A percentile compares a stretch with the other conserved stretches of the same genome.
Evolutionary conservation across 192 early-diverging fungal genomes (phyloP).

Genomic region (Geranomyces variabilis): DNA sequence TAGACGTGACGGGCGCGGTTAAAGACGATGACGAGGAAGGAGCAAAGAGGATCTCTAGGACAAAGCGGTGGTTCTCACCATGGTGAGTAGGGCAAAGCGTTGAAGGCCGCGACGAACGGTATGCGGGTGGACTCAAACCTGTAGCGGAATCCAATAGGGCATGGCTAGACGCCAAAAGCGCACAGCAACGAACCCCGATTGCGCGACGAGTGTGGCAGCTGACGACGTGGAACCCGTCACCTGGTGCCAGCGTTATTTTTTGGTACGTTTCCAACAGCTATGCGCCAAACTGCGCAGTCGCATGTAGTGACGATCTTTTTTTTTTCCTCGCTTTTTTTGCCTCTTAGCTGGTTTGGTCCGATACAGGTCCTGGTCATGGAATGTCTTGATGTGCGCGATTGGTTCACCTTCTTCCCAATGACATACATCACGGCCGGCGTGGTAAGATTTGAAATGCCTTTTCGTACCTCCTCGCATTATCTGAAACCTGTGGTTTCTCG

Average conservation of each 20-base stretch:
- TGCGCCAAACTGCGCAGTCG: no score
- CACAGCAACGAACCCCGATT: background rate
- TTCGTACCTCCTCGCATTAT: no score
- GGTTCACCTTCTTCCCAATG: slow-evolving; percentile 11
- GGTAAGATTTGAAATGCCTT: no score
- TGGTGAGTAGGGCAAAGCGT: no score
- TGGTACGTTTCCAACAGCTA: slow-evolving; percentile 25
- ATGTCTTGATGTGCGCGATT: slow-evolving; percentile 6
- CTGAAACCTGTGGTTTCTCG: background rate
- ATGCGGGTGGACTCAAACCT: background rate
- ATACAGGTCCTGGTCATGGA: slow-evolving; percentile 24
- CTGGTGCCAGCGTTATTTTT: slow-evolving; percentile 15
- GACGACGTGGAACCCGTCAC: slow-evolving; percentile 27
- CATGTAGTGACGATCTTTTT: no score
- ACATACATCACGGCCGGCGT: background rate
- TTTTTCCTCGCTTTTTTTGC: background rate
- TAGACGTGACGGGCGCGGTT: slow-evolving; percentile 18
- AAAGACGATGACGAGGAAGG: slow-evolving; percentile 4
- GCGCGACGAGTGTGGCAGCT: slow-evolving; percentile 23
- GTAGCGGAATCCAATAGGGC: background rate
- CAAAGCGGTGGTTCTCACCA: background rate
- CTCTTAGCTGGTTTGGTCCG: slow-evolving; percentile 25
- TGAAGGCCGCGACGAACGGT: background rate
- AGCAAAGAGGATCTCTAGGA: background rate
- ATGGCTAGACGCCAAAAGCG: no score